These are phyloP conservation scores for Penicillium sp. DNA, from an alignment of 2,329 filamentous ascomycete species.

Conservation along the genomic window DNA sequence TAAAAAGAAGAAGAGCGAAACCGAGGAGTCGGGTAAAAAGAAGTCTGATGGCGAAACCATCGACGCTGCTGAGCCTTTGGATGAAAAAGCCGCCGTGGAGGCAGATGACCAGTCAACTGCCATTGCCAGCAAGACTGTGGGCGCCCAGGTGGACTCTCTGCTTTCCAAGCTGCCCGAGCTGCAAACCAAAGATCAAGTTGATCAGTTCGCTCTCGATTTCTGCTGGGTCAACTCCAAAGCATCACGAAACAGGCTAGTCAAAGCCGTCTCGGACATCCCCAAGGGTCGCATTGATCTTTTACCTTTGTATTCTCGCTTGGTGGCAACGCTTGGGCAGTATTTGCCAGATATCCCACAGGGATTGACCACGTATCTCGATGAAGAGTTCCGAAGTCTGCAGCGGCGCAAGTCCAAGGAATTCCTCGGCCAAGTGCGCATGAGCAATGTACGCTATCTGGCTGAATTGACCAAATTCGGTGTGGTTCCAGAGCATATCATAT, in stretches of 20 bases:
- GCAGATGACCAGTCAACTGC: constrained; percentile 84
- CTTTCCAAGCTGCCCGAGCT: constrained; percentile 85
- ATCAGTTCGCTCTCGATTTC: constrained; percentile 92
- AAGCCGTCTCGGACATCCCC: constrained; percentile 88
- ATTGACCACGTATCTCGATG: constrained; percentile 86
- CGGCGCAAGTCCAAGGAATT: constrained; percentile 98
- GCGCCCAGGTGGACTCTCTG: constrained; percentile 90
- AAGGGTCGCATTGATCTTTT: constrained; percentile 90
- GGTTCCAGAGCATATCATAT: constrained; percentile 97
- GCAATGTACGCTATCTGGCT: constrained; percentile 95
- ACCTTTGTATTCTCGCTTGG: constrained; percentile 85
- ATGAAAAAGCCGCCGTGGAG: constrained; percentile 54
- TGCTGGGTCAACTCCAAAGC: constrained; percentile 98
- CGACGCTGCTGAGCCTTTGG: constrained; percentile 40
- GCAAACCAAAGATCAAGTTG: constrained; percentile 85
- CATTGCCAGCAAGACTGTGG: constrained; percentile 96
- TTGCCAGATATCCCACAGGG: constrained; percentile 93
- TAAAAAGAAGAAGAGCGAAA: constrained; percentile 87
- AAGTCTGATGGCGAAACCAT: constrained; percentile 56
- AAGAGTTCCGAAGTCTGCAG: constrained; percentile 94
- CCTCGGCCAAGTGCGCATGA: constrained; percentile 84
- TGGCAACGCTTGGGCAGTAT: constrained; percentile 90
- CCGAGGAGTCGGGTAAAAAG: constrained; percentile 79
- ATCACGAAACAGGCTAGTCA: constrained; percentile 88
- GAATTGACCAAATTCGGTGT: constrained; percentile 98